A percentile compares a stretch with the other conserved stretches of the same genome.
Evolutionary conservation across 768 basidiomycete genomes (phyloP).

Genomic region (Lentinula lateritia): DNA sequence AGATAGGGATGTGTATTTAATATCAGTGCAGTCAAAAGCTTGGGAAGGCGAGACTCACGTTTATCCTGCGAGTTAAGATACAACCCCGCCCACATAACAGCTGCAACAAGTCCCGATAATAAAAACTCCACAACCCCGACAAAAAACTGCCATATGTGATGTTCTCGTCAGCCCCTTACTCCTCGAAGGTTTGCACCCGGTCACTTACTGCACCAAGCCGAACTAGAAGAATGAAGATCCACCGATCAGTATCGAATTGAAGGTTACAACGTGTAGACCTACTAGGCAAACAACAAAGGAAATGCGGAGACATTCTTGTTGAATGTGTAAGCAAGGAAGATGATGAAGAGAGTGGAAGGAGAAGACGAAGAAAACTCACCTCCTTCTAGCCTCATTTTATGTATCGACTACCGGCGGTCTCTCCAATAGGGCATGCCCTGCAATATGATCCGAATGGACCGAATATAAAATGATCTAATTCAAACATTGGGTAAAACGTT

Average conservation of each 20-base stretch:
- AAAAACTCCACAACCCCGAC: background rate
- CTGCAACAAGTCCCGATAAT: background rate
- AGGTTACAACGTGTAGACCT: background rate
- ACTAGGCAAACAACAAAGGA: constrained; percentile 4
- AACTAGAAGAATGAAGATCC: background rate
- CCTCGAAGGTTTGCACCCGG: background rate
- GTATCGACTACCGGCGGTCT: background rate
- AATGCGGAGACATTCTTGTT: constrained; percentile 1
- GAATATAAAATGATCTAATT: background rate
- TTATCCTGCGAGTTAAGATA: background rate
- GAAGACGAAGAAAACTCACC: background rate
- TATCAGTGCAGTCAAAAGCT: background rate
- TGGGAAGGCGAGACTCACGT: background rate
- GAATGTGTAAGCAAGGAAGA: background rate
- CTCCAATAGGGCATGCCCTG: background rate
- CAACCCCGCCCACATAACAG: background rate
- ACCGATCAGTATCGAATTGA: background rate
- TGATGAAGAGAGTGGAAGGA: background rate
- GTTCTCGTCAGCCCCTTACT: background rate
- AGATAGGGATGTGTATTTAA: background rate
- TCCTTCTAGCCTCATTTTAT: background rate
- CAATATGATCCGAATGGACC: background rate
- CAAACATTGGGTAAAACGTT: background rate
- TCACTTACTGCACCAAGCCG: constrained; percentile 1
- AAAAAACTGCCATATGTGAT: background rate